Percentiles rank a stretch among this genome's conserved stretches.
These are phyloP conservation scores for Uronychia setigera DNA, from an alignment of 73 alveolate genomes.

Conservation along the genomic window DNA sequence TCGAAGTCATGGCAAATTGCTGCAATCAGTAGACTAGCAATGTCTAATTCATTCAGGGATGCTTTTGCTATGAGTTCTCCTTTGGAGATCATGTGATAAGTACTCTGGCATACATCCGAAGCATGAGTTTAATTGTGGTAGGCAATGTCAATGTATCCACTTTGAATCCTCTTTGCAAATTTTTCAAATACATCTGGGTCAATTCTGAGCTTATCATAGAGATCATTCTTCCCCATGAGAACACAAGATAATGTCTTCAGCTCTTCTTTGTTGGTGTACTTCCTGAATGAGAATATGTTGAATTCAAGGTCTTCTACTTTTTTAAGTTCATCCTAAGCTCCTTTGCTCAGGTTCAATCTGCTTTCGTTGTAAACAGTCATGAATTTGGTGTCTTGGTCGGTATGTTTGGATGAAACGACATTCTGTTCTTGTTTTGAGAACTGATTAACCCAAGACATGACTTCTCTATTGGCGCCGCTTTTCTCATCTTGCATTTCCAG, in stretches of 20 bases:
- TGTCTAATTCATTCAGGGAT: constrained; percentile 60
- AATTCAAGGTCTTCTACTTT: constrained; percentile 20
- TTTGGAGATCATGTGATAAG: constrained; percentile 8
- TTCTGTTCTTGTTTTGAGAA: neutral
- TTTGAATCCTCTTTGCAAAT: constrained; percentile 12
- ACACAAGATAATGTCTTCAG: neutral
- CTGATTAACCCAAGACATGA: neutral
- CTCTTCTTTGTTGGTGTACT: constrained; percentile 18
- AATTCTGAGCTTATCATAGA: constrained; percentile 3
- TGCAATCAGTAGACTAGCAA: constrained; percentile 60
- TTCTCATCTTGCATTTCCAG: neutral
- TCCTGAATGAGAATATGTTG: constrained; percentile 4
- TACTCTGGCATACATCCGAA: constrained; percentile 17
- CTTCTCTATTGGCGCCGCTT: constrained; percentile 1
- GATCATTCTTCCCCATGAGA: constrained; percentile 5
- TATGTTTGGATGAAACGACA: neutral
- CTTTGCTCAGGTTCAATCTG: neutral
- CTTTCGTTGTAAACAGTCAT: neutral
- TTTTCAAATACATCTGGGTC: neutral
- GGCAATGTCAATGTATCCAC: constrained; percentile 21
- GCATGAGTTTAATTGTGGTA: constrained; percentile 43
- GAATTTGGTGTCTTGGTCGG: neutral
- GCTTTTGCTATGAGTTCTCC: constrained; percentile 42
- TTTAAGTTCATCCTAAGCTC: constrained; percentile 1
- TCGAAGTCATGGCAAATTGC: constrained; percentile 77